Conservation (phyloP, 2,329 filamentous ascomycete genomes). For the Mariannaea sp. region DNA sequence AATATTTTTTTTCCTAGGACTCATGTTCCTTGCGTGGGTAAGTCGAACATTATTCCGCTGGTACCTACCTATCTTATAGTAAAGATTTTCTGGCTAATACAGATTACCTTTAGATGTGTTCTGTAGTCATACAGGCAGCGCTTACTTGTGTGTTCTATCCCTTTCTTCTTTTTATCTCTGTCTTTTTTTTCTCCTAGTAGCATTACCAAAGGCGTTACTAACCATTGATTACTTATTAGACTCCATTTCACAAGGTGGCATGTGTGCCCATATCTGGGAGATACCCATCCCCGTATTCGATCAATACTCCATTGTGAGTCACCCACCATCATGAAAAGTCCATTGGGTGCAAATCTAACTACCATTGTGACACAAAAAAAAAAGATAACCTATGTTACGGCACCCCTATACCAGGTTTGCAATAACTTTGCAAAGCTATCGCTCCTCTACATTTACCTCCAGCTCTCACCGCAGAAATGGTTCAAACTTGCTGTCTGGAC, state of each 20-base stretch:
- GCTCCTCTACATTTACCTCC: constrained; percentile 46
- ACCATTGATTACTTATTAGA: background rate
- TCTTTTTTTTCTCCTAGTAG: too few species aligned
- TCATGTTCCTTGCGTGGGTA: too few species aligned
- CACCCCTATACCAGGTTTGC: constrained; percentile 42
- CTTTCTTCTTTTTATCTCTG: too few species aligned
- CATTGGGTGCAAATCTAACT: too few species aligned
- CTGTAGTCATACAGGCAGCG: too few species aligned
- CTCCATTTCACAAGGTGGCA: constrained; percentile 22
- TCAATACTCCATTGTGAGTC: too few species aligned
- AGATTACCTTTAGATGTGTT: too few species aligned
- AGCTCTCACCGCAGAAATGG: constrained; percentile 43
- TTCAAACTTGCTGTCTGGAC: constrained; percentile 41
- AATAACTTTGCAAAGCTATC: constrained; percentile 45
- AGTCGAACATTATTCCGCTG: too few species aligned
- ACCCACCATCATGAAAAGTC: too few species aligned
- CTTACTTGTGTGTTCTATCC: background rate
- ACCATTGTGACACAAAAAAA: constrained; percentile 14
- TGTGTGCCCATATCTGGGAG: constrained; percentile 28
- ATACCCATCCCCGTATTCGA: constrained; percentile 20
- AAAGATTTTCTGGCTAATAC: too few species aligned
- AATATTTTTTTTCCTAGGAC: too few species aligned
- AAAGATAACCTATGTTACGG: constrained; percentile 33
- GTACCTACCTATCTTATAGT: too few species aligned
- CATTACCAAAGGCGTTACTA: background rate